Evolutionary conservation across 2,329 filamentous ascomycete genomes (phyloP), one percentile per base, ranked within the genome.

Genomic region (Zasmidium angulare): DNA sequence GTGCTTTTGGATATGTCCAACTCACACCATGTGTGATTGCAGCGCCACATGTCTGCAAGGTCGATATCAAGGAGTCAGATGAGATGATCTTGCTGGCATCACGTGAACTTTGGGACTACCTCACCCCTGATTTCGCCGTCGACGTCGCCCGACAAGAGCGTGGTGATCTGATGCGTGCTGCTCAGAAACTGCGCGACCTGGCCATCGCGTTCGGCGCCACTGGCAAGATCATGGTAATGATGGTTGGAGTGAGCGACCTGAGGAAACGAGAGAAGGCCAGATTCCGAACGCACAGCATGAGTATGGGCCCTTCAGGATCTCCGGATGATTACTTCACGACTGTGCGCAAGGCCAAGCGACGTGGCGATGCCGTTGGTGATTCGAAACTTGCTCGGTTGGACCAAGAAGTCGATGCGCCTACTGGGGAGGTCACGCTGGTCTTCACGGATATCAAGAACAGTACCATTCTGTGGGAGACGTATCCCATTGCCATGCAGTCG

Each of bases 371-470:
- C 47, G 82, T 84, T n/a, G 86, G 90, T 56, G 92, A 98, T 73
- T 96, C 92, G 22, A 91, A 89, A 56, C 84, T 99, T 56, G 89
- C 90, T 59, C 86, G 93, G 50, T 86, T 98, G 26, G 91, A 95
- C 65, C 88, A 89, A 55, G 93, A 96, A 76, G 93, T 98, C 52
- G 90, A 93, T 62, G 91, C 95, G 12, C 95, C 95, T 0, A 91
- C 88, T 1, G 93, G 93, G 50, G 91, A 96, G 69, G 86, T 98
- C 51, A 90, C 91, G 46, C 91, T 99, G 71, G 92, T 96, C 52
- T 99, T 99, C 74, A 99, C 95, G 0, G 95, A 99, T 78, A 99
- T 99, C 82, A 98, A 98, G 81, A 96, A 93, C 78, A 98, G 93
- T 22, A 99, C 95, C 0, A 87, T 90, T 43, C 81, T 99, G 6